Conservation (phyloP, 805 yeast species). For the Wickerhamiella vanderwaltii region DNA sequence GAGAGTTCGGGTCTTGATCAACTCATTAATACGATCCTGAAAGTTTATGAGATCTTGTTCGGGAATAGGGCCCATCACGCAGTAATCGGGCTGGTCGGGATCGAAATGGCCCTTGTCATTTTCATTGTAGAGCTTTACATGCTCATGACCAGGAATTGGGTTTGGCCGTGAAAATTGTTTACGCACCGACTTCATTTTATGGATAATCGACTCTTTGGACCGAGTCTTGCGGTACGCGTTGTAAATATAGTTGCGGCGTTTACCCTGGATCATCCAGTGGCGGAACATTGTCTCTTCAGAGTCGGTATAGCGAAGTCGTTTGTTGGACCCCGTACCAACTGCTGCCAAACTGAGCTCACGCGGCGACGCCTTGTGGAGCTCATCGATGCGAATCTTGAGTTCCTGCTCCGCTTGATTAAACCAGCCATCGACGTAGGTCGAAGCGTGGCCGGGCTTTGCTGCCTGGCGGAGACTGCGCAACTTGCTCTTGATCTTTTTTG, state of each 20-base stretch:
- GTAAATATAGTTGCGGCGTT: slow-evolving; percentile 2
- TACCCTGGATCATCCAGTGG: slow-evolving; percentile 12
- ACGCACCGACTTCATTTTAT: slow-evolving; percentile 12
- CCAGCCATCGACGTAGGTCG: slow-evolving; percentile 7
- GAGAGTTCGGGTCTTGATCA: slow-evolving; percentile 11
- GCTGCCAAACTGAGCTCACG: background rate
- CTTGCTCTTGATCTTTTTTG: slow-evolving; percentile 9
- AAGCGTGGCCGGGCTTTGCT: background rate
- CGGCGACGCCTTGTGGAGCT: background rate
- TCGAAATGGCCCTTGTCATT: slow-evolving; percentile 7
- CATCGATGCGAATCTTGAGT: slow-evolving; percentile 2
- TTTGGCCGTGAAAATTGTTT: slow-evolving; percentile 7
- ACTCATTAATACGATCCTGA: slow-evolving; percentile 10
- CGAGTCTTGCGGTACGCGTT: slow-evolving; percentile 9
- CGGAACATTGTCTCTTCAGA: slow-evolving; percentile 11
- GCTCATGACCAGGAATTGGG: slow-evolving; percentile 8
- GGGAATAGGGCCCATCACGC: slow-evolving; percentile 9
- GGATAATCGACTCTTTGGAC: slow-evolving; percentile 8
- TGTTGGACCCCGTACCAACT: background rate
- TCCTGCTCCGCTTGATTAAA: slow-evolving; percentile 8
- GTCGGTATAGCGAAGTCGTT: slow-evolving; percentile 8
- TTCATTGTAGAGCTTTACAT: slow-evolving; percentile 2
- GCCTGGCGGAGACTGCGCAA: background rate
- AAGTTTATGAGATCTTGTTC: slow-evolving; percentile 5
- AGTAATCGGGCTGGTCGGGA: background rate